Conservation (phyloP, 148 eudicot species). For the Diospyros lotus region DNA sequence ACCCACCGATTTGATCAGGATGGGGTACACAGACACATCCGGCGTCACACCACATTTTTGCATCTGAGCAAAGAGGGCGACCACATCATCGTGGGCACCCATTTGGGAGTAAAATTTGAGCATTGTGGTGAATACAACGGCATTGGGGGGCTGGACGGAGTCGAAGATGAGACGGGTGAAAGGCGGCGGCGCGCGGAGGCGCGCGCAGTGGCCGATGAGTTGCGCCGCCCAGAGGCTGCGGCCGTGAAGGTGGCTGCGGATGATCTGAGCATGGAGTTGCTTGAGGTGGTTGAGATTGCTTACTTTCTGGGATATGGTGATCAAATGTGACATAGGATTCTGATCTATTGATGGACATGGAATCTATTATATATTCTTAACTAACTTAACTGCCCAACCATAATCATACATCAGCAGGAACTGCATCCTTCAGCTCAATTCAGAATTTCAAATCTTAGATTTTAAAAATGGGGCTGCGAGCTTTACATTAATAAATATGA, state of each 20-base stretch:
- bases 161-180: conserved; percentile 38
- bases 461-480: no score
- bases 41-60: conserved; percentile 21
- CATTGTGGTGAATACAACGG: conserved; percentile 39
- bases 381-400: not conserved
- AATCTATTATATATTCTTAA: not conserved
- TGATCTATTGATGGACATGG: not conserved
- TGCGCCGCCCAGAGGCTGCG: conserved; percentile 39
- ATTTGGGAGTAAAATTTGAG: conserved; percentile 34
- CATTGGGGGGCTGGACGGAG: conserved; percentile 24
- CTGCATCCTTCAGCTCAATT: no score
- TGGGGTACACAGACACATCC: conserved; percentile 46
- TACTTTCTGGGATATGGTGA: conserved; percentile 18
- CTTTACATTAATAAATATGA: no score
- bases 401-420: no score
- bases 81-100: conserved; percentile 29
- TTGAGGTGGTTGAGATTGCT: conserved; percentile 26
- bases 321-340: conserved; percentile 25
- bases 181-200: conserved; percentile 36
- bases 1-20: conserved; percentile 53
- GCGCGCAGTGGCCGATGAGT: conserved; percentile 49
- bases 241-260: conserved; percentile 33
- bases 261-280: conserved; percentile 45
- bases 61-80: conserved; percentile 34
- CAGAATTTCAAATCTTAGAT: no score